Base-by-base conservation (phyloP, 441 rosid species). In the Lepidium campestre region DNA sequence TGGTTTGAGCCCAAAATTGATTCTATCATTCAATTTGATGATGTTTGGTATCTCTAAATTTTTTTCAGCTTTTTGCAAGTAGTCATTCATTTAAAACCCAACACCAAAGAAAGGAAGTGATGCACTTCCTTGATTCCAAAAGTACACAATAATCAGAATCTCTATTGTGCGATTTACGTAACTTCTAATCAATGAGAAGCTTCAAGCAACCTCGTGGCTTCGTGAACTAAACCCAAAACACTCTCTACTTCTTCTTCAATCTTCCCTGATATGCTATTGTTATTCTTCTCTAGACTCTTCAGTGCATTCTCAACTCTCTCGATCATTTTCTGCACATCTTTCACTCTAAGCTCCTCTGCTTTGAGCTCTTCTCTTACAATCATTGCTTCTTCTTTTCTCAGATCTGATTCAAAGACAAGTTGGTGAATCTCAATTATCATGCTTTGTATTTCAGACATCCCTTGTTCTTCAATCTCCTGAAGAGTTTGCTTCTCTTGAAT, bases 371-470 rank as follows among this genome's bases (percentile, higher is more conserved):
- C 88, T 73, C 77, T 79, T 65, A 81, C 35, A 13, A 66, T 42
- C 76, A 75, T 54, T 19, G 42, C 72, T 80, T 91, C 98, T 10
- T 70, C 85, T 15, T 68, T 82, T 65, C 77, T 86, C 77, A 87
- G 58, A 40, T 82, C 84, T 0, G 67, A 53, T 22, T 87, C 89
- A 53, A 82, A 84, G 17, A 81, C 82, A 1, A 68, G 79, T 65
- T 86, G 85, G 27, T 83, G 90, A 67, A 82, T 85, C 42, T 79
- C 91, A 6, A 85, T 10, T 20, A 89, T 67, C 86, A 81, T 62
- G 41, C 40, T 71, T 17, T 80, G 81, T 35, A 80, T 57, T 57
- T 94, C 93, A 5, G 54, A 36, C 71, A 19, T 75, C 8, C 96
- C 99, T 1, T 71, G 34, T 72, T 82, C 89, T 59, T 67, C 75